Conservation (phyloP, 768 basidiomycete species). For the Lactarius vividus region DNA sequence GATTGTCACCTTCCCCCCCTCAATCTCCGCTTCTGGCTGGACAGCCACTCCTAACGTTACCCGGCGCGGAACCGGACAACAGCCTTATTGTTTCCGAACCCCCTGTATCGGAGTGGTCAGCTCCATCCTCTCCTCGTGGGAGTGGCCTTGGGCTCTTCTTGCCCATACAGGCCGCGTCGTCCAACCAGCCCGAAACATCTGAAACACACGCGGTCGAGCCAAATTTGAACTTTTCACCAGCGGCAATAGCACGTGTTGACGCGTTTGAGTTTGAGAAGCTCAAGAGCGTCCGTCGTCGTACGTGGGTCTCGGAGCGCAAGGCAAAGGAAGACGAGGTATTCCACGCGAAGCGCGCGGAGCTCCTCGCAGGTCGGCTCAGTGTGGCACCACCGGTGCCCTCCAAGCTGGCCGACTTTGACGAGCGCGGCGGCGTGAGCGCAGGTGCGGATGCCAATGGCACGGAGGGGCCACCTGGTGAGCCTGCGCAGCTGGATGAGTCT, state of each 20-base stretch:
- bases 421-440: slow-evolving; percentile 32
- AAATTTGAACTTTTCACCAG: slow-evolving; percentile 21
- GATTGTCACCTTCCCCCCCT: background rate
- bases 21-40: slow-evolving; percentile 12
- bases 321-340: slow-evolving; percentile 25
- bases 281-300: slow-evolving; percentile 23
- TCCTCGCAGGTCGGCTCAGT: slow-evolving; percentile 22
- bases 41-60: slow-evolving; percentile 37
- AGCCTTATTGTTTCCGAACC: slow-evolving; percentile 27
- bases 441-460: slow-evolving; percentile 34
- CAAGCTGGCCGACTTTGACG: slow-evolving; percentile 30
- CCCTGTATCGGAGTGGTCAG: slow-evolving; percentile 20
- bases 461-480: slow-evolving; percentile 39
- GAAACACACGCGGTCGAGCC: slow-evolving; percentile 23
- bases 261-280: slow-evolving; percentile 21
- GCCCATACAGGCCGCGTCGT: slow-evolving; percentile 26
- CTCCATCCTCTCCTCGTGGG: slow-evolving; percentile 15
- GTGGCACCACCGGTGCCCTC: slow-evolving; percentile 26
- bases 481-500: slow-evolving; percentile 31
- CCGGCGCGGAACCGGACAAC: slow-evolving; percentile 45
- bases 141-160: slow-evolving; percentile 25
- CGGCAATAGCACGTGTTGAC: slow-evolving; percentile 19
- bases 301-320: slow-evolving; percentile 27
- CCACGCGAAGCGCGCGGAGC: slow-evolving; percentile 22
- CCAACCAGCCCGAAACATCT: slow-evolving; percentile 15